A percentile compares a stretch with the other conserved stretches of the same genome.
These are phyloP conservation scores for Aspergillus arachidicola DNA, from an alignment of 2,329 filamentous ascomycete genomes.

Conservation along the genomic window DNA sequence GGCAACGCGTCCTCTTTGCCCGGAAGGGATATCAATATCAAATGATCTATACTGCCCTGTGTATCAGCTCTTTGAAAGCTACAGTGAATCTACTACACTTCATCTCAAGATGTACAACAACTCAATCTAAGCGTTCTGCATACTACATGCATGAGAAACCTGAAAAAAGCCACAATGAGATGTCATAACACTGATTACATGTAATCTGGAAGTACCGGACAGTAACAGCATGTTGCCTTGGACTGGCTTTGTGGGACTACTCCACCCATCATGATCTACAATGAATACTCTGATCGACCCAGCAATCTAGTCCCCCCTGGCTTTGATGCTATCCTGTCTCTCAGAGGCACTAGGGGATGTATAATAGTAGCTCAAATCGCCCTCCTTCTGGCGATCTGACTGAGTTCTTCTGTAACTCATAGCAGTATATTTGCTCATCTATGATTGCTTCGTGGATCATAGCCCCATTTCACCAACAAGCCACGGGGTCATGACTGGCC, in stretches of 20 bases:
- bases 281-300: neutral
- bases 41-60: neutral
- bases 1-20: neutral
- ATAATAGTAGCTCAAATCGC: neutral
- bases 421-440: neutral
- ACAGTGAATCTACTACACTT: neutral
- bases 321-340: neutral
- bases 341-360: neutral
- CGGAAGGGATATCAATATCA: neutral
- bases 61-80: neutral
- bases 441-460: neutral
- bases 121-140: neutral
- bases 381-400: neutral
- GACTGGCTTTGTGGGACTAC: neutral
- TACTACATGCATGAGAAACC: neutral
- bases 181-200: neutral
- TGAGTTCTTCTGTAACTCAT: neutral
- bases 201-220: neutral
- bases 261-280: too few species aligned
- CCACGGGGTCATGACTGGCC: neutral
- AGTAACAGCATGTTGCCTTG: neutral
- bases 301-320: neutral
- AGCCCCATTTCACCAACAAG: neutral
- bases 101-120: neutral
- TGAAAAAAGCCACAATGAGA: neutral